These are phyloP conservation scores for Prunus mongolica DNA, from an alignment of 306 rosid genomes.

Conservation along the genomic window DNA sequence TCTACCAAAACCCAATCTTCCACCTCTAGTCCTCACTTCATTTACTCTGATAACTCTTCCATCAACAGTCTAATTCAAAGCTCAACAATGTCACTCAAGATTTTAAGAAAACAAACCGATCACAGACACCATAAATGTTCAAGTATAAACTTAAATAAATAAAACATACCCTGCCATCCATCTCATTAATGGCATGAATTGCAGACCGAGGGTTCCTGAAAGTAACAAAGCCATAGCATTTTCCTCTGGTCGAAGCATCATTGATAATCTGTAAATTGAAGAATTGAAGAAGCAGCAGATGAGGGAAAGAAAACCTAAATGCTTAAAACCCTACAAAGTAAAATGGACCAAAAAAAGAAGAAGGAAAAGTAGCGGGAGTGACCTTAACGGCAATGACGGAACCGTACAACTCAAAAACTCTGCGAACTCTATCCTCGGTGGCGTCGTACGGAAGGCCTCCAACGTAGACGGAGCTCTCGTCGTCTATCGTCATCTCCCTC, in stretches of 20 bases:
- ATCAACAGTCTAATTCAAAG: conserved; percentile 61
- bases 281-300: background rate
- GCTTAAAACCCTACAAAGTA: background rate
- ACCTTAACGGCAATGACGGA: conserved; percentile 87
- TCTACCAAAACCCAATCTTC: conserved; percentile 61
- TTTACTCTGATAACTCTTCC: conserved; percentile 85
- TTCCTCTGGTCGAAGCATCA: conserved; percentile 69
- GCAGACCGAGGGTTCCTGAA: conserved; percentile 89
- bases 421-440: conserved; percentile 58
- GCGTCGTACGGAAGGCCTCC: conserved; percentile 87
- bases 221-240: conserved; percentile 91
- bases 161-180: conserved; percentile 86
- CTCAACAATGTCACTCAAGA: conserved; percentile 20
- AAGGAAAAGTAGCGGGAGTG: background rate
- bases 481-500: conserved; percentile 66
- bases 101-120: conserved; percentile 17
- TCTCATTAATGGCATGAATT: conserved; percentile 70
- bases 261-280: conserved; percentile 63
- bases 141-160: background rate
- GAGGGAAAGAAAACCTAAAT: background rate
- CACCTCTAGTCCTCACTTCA: conserved; percentile 68
- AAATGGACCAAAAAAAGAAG: background rate
- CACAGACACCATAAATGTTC: background rate
- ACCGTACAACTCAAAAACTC: conserved; percentile 75
- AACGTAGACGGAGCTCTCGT: conserved; percentile 79